Conservation (phyloP, 108 stramenopile genomes). For the Skeletonema potamos region DNA sequence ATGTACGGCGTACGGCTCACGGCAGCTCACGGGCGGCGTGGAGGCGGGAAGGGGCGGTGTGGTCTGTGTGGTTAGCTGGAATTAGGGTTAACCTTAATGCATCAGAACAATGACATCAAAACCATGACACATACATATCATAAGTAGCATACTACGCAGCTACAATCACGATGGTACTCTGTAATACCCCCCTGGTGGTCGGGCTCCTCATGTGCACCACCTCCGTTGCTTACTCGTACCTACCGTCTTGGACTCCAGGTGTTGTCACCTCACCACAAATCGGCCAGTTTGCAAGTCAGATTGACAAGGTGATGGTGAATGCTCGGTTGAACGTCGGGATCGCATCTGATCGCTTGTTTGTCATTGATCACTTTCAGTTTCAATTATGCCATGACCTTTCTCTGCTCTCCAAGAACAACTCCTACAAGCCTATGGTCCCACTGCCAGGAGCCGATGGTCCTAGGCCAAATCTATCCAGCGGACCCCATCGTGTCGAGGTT, state of each 20-base stretch:
- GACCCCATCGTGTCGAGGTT: constrained; percentile 4
- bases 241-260: not conserved
- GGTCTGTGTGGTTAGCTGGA: too few species aligned
- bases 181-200: not conserved
- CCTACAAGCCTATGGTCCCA: not conserved
- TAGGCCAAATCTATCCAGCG: constrained; percentile 19
- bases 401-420: not conserved
- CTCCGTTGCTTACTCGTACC: not conserved
- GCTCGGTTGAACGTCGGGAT: not conserved
- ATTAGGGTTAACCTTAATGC: too few species aligned
- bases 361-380: not conserved
- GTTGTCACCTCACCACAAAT: not conserved
- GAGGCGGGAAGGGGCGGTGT: too few species aligned
- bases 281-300: not conserved
- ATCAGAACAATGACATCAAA: not conserved
- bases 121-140: too few species aligned
- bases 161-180: not conserved
- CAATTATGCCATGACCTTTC: not conserved
- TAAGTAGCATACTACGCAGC: too few species aligned
- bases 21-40: too few species aligned
- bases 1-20: too few species aligned
- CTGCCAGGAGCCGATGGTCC: constrained; percentile 34
- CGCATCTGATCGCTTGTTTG: not conserved
- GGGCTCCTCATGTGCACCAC: not conserved
- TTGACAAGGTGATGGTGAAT: not conserved